Base-by-base conservation (phyloP, 2,329 filamentous ascomycete species). In the Apiospora rasikravindrae region DNA sequence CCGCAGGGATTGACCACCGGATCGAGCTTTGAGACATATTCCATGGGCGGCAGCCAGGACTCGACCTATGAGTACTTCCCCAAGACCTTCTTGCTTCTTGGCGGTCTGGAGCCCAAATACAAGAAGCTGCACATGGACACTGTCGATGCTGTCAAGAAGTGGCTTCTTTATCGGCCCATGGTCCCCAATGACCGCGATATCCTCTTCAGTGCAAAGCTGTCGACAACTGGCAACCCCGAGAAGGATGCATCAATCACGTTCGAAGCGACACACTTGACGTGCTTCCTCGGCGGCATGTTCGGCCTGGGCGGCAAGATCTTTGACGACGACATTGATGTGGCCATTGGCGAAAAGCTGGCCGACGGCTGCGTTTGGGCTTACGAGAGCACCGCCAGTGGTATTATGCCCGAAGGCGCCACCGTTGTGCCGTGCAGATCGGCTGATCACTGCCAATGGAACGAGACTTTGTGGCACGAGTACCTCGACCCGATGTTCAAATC, bases 81-180 rank as follows among this genome's bases (percentile, higher is more conserved):
- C 71, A 93, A 92, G 78, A 85, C 95, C 84, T 93, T 92, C 78
- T 83, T 96, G 16, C 87, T 97, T 6, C 88, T 97, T 2, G 93
- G 94, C 72, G 95, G 94, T 0, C 86, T 91, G 1, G 89, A 92
- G 74, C 83, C 87, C 42, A 93, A 94, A 79, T 97, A 97, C 81
- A 86, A 87, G 73, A 88, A 87, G 26, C 88, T 97, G 82, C 94
- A 97, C 79, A 86, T 92, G 72, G 89, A 88, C 71, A 88, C 90
- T 4, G 88, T 92, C 42, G 88, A 92, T 6, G 90, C 90, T 0
- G 89, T 92, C 47, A 92, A 93, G 75, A 87, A 94, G 75, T 88
- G 93, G 80, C 86, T 97, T 13, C 89, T 97, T 72, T 97, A 90
- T 82, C 88, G 92, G 6, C 94, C 95, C 0, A 92, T 96, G 89